Percentiles rank a stretch among this genome's conserved stretches.
These are phyloP conservation scores for Gautieria morchelliformis DNA, from an alignment of 768 basidiomycete genomes.

Conservation along the genomic window DNA sequence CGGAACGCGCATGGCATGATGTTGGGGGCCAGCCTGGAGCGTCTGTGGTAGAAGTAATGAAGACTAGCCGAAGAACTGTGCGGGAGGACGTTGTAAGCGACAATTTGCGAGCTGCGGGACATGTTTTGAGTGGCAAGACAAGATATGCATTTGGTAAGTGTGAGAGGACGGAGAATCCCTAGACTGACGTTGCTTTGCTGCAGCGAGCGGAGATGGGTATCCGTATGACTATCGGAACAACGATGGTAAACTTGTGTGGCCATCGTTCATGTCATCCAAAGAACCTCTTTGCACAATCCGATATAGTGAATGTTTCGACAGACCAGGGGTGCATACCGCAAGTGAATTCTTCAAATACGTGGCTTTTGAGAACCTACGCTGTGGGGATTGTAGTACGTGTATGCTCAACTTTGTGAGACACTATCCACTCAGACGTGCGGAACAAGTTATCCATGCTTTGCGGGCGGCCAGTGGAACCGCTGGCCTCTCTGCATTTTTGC, in stretches of 20 bases:
- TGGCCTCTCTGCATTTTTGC: constrained; percentile 29
- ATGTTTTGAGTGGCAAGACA: constrained; percentile 4
- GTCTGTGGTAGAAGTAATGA: constrained; percentile 20
- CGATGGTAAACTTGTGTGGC: background rate
- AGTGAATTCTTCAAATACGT: constrained; percentile 25
- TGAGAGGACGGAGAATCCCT: background rate
- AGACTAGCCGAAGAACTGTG: background rate
- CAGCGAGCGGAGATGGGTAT: constrained; percentile 26
- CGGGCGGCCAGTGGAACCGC: constrained; percentile 20
- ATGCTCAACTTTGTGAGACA: background rate
- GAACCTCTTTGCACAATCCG: background rate
- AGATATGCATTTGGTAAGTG: constrained; percentile 6
- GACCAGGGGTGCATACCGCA: constrained; percentile 11
- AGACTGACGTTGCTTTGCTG: background rate
- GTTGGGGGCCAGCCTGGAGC: constrained; percentile 18
- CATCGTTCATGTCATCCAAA: background rate
- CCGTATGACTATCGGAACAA: constrained; percentile 17
- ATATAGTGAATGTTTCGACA: constrained; percentile 15
- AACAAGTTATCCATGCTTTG: constrained; percentile 22
- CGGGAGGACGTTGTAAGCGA: background rate
- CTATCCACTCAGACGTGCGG: background rate
- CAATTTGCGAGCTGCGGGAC: constrained; percentile 1
- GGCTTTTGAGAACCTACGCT: constrained; percentile 21
- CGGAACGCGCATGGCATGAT: constrained; percentile 21
- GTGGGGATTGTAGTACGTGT: constrained; percentile 26